Evolutionary conservation across 768 basidiomycete genomes (phyloP).

Genomic region (Trametes elegans): DNA sequence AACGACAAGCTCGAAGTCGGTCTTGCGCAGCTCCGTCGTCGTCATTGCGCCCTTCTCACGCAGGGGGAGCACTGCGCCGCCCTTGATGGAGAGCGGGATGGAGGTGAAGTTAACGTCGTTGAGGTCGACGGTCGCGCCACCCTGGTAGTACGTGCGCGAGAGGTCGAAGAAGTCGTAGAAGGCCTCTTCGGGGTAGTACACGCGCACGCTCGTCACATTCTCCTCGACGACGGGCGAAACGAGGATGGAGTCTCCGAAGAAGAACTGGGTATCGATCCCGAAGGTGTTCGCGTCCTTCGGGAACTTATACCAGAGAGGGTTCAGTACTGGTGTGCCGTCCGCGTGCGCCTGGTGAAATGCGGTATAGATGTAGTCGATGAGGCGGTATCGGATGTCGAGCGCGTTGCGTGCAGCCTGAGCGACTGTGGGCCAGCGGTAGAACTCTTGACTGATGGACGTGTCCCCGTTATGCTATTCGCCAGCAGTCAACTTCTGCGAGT

Average conservation of each 20-base stretch:
- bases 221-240: slow-evolving; percentile 68
- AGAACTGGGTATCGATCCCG: slow-evolving; percentile 64
- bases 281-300: slow-evolving; percentile 60
- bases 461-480: slow-evolving; percentile 50
- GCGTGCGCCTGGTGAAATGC: slow-evolving; percentile 57
- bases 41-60: slow-evolving; percentile 58
- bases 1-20: slow-evolving; percentile 61
- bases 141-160: slow-evolving; percentile 46
- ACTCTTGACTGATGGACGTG: slow-evolving; percentile 57
- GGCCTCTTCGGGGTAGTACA: slow-evolving; percentile 61
- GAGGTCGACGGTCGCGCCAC: slow-evolving; percentile 40
- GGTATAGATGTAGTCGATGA: slow-evolving; percentile 72
- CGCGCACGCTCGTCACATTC: slow-evolving; percentile 52
- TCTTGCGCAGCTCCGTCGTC: slow-evolving; percentile 50
- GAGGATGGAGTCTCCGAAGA: slow-evolving; percentile 65
- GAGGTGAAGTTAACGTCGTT: slow-evolving; percentile 49
- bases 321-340: slow-evolving; percentile 64
- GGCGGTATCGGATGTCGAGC: slow-evolving; percentile 61
- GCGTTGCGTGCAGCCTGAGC: slow-evolving; percentile 58
- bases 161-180: slow-evolving; percentile 65
- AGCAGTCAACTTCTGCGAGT: neutral
- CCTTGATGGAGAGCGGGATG: slow-evolving; percentile 63
- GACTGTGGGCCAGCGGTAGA: slow-evolving; percentile 61
- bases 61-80: slow-evolving; percentile 58
- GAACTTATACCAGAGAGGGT: slow-evolving; percentile 66